Conservation (phyloP, 2,329 filamentous ascomycete species). For the Cladosporium sp. region DNA sequence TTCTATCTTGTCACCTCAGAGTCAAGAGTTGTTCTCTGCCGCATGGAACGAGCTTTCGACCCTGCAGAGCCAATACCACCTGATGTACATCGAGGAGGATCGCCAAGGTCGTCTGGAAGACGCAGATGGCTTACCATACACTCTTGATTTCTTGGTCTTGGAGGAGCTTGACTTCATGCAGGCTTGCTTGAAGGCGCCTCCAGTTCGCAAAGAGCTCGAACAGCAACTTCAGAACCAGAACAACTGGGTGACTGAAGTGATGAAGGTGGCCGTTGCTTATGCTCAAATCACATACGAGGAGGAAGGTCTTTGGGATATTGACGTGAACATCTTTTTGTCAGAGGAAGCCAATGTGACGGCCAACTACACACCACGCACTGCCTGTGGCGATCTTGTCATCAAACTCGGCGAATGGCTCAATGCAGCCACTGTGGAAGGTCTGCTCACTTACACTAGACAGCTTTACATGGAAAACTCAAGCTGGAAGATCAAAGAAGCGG, state of each 20-base stretch:
- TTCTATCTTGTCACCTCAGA: conserved; percentile 77
- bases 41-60: conserved; percentile 85
- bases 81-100: conserved; percentile 82
- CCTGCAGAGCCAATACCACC: conserved; percentile 71
- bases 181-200: conserved; percentile 81
- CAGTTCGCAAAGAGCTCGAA: conserved; percentile 86
- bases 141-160: conserved; percentile 86
- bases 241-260: conserved; percentile 82
- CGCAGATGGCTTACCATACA: conserved; percentile 87
- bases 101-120: conserved; percentile 87
- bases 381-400: conserved; percentile 86
- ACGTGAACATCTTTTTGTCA: conserved; percentile 90
- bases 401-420: conserved; percentile 91
- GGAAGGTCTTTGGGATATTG: conserved; percentile 93
- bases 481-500: conserved; percentile 73
- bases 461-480: conserved; percentile 62
- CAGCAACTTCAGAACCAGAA: conserved; percentile 65
- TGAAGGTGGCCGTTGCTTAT: conserved; percentile 82
- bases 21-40: conserved; percentile 76
- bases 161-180: conserved; percentile 96
- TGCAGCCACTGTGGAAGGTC: conserved; percentile 71
- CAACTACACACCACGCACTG: conserved; percentile 93
- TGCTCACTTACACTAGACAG: conserved; percentile 73
- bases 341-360: conserved; percentile 93
- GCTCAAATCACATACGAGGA: conserved; percentile 90